These are phyloP conservation scores for Nakazawaea siamensis DNA, from an alignment of 805 yeast species.

Conservation along the genomic window DNA sequence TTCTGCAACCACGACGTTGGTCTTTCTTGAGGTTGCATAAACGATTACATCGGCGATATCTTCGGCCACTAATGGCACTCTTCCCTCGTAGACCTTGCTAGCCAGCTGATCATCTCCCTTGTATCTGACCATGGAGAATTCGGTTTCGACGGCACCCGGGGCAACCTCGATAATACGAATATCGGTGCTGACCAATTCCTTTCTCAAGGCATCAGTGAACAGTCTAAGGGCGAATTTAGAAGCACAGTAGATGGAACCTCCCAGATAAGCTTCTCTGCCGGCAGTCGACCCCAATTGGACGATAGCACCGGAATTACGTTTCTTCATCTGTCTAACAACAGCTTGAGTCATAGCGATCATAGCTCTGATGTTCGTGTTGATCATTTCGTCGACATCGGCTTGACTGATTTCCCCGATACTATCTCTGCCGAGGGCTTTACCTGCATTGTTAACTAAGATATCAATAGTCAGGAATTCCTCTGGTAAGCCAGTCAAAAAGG, in stretches of 20 bases:
- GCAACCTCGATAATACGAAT: slow-evolving; percentile 67
- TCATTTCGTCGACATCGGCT: slow-evolving; percentile 67
- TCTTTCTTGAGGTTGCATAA: slow-evolving; percentile 58
- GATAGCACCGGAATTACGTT: slow-evolving; percentile 63
- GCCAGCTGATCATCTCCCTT: slow-evolving; percentile 56
- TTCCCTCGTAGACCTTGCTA: slow-evolving; percentile 54
- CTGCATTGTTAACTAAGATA: slow-evolving; percentile 65
- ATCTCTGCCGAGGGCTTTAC: slow-evolving; percentile 75
- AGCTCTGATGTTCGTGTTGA: slow-evolving; percentile 83
- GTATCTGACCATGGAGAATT: slow-evolving; percentile 57
- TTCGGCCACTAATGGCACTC: slow-evolving; percentile 62
- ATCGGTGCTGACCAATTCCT: slow-evolving; percentile 42
- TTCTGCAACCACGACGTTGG: slow-evolving; percentile 72
- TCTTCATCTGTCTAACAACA: slow-evolving; percentile 61
- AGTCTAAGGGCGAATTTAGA: slow-evolving; percentile 67
- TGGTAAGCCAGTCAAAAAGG: slow-evolving; percentile 34
- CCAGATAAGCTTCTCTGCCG: slow-evolving; percentile 73
- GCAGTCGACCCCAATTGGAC: slow-evolving; percentile 74
- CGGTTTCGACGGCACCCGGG: slow-evolving; percentile 78
- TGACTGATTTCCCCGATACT: slow-evolving; percentile 59
- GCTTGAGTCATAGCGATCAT: slow-evolving; percentile 79
- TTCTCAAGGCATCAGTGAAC: slow-evolving; percentile 57
- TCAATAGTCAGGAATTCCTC: slow-evolving; percentile 50
- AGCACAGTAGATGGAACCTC: slow-evolving; percentile 73
- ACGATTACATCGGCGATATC: slow-evolving; percentile 73